A percentile compares a stretch with the other conserved stretches of the same genome.
Evolutionary conservation across 192 early-diverging fungal species (phyloP).

Genomic region (Funneliformis geosporum): DNA sequence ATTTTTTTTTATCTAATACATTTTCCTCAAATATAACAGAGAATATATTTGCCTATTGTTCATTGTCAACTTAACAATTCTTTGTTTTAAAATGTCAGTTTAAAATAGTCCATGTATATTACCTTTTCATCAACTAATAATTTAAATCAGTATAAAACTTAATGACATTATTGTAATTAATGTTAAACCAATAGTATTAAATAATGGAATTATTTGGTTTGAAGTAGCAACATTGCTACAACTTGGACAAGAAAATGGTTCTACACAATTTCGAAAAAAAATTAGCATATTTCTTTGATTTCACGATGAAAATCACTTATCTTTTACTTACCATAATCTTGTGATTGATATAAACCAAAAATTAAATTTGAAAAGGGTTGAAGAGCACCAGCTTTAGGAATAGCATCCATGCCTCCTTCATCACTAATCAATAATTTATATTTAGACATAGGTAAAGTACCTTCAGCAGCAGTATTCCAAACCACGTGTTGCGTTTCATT

Average conservation of each 20-base stretch:
- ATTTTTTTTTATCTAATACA: too few species aligned
- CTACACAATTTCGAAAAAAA: too few species aligned
- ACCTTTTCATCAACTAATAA: too few species aligned
- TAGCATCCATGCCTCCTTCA: neutral
- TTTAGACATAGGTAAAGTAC: neutral
- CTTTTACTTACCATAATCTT: neutral
- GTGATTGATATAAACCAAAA: neutral
- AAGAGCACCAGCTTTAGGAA: neutral
- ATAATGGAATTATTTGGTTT: neutral
- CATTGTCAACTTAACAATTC: too few species aligned
- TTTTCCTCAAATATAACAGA: too few species aligned
- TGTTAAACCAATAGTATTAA: neutral
- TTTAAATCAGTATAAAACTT: neutral
- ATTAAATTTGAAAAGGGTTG: neutral
- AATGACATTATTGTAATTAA: neutral
- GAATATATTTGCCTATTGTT: too few species aligned
- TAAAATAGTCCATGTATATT: too few species aligned
- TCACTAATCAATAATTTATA: slow-evolving; percentile 9
- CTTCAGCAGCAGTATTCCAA: neutral
- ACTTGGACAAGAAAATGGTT: too few species aligned
- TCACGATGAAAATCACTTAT: neutral
- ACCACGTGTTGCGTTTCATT: neutral
- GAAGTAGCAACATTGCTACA: neutral
- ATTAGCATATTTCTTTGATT: neutral
- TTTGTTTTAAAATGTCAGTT: too few species aligned